These are phyloP conservation scores for Syzygium oleosum DNA, from an alignment of 345 rosid species.

Conservation along the genomic window DNA sequence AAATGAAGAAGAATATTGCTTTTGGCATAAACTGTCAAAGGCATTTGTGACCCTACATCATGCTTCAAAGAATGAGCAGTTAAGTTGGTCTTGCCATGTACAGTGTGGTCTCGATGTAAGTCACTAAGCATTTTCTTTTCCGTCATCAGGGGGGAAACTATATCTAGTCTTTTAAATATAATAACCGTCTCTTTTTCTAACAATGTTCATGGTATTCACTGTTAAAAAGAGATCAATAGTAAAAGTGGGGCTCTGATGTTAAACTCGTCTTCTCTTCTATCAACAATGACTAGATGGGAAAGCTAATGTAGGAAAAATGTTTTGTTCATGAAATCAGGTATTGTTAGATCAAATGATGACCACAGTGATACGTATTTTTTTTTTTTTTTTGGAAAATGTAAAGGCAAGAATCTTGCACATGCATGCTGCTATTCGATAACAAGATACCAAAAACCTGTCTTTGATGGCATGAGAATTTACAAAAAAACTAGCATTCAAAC, in stretches of 20 bases:
- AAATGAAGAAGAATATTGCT: background rate
- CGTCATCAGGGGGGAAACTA: background rate
- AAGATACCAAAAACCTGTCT: background rate
- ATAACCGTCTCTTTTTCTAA: background rate
- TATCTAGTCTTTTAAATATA: background rate
- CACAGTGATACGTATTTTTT: background rate
- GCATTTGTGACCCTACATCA: background rate
- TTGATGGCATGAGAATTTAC: background rate
- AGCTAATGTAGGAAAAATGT: background rate
- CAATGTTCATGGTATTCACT: background rate
- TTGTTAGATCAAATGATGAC: background rate
- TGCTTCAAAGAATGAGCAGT: background rate
- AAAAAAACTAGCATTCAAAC: background rate
- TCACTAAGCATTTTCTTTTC: background rate
- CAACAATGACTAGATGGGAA: background rate
- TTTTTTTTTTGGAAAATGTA: background rate
- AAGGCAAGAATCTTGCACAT: background rate
- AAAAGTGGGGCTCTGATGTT: background rate
- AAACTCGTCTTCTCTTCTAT: background rate
- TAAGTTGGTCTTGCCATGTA: background rate
- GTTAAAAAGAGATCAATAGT: background rate
- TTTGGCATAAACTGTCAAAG: background rate
- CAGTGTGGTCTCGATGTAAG: background rate
- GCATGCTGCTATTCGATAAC: background rate
- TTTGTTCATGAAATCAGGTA: background rate